phyloP scores from a whole-genome alignment of 2,329 filamentous ascomycete species.

The Colletotrichum tamarilloi region DNA sequence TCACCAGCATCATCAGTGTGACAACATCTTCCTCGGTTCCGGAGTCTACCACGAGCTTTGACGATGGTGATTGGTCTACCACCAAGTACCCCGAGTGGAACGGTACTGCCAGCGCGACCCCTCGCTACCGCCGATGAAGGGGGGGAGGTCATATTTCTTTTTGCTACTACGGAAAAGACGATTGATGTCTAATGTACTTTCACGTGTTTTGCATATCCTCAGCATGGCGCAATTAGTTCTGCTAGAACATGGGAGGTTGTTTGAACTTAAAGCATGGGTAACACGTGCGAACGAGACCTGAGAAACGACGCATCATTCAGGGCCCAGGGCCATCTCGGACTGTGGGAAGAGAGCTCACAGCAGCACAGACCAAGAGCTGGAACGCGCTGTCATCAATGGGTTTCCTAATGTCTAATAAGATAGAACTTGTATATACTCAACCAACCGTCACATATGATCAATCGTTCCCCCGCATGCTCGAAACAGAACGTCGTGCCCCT shows the following conservation, averaged over 20 bases:
- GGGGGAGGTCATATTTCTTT: background rate
- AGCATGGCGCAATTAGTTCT: background rate
- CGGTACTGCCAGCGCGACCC: constrained; percentile 42
- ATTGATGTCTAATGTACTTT: background rate
- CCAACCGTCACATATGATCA: background rate
- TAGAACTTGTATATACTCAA: constrained; percentile 24
- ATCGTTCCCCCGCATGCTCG: background rate
- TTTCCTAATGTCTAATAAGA: constrained; percentile 31
- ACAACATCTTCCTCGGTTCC: constrained; percentile 37
- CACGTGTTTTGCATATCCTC: background rate
- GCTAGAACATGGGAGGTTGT: background rate
- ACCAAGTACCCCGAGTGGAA: constrained; percentile 56
- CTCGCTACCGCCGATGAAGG: constrained; percentile 29
- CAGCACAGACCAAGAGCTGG: constrained; percentile 54
- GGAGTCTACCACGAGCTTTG: constrained; percentile 43
- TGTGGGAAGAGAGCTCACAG: constrained; percentile 23
- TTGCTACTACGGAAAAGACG: background rate
- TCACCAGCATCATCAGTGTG: constrained; percentile 36
- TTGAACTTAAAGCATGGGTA: background rate
- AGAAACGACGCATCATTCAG: constrained; percentile 29
- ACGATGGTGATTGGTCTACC: constrained; percentile 59
- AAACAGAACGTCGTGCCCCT: no score
- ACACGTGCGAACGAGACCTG: constrained; percentile 13
- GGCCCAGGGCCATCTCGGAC: background rate
- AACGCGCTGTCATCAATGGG: constrained; percentile 42